Evolutionary conservation across 257 asterid species (phyloP), one percentile per base, ranked within the genome.

Genomic region (Vinca minor): DNA sequence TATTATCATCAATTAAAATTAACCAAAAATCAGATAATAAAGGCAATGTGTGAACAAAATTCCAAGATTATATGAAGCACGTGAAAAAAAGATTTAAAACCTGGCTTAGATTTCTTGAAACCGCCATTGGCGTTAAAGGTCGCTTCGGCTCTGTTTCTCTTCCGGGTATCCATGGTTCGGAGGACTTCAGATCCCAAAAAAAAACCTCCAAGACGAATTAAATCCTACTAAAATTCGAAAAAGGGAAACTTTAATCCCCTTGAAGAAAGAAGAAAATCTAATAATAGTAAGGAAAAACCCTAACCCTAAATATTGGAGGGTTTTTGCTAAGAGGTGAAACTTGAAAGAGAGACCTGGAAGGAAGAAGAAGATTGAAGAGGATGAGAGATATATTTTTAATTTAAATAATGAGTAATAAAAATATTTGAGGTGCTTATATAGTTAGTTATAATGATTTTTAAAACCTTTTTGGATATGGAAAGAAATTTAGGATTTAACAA

Each of bases 91-190:
- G 12, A 18, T 26, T 18, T 20, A 4, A 45, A 34, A 90, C 97
- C 97, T 85, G 85, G 62, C 77, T 73, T 91, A 42, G 77, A 34
- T 78, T 79, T 91, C 90, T 91, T 91, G 69, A 83, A 66, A 35
- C 81, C 86, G n/a, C 95, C 96, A 78, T 78, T 78, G 52, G 72
- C 74, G 56, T 70, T 78, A 5, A 59, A 3, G 25, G 58, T 64
- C 50, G 69, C 69, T 44, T 71, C 82, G 13, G 44, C 48, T 66
- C 79, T 67, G 77, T 36, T 71, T 57, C 79, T 64, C 64, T 67
- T 78, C n/a, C 74, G 76, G 29, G 66, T 14, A 56, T 74, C 74
- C 82, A 78, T 78, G 44, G 17, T 46, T 74, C 52, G 45, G 29
- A 25, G 35, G n/a, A 60, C 32, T 52, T 23, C 65, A 66, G 63